Evolutionary conservation across 495 filamentous ascomycete species (phyloP), one percentile per base, ranked within the genome.

Genomic region (Penicillium lividum): DNA sequence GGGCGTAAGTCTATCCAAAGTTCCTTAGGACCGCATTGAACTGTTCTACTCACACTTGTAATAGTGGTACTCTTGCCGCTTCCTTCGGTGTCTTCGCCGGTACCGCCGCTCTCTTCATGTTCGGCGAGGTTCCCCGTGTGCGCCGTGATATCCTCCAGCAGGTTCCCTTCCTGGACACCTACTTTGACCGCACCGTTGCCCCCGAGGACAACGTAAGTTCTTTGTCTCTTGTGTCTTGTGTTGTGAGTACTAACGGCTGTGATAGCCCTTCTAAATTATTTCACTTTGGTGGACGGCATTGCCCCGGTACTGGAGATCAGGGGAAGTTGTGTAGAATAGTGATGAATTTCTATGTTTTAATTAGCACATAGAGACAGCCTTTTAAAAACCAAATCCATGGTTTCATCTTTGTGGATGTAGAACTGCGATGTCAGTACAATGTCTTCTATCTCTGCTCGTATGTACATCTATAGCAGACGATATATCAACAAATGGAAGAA

Each of bases 121-220:
- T 91, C 74, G 80, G 84, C 53, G 87, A 87, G 52, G 78, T 91
- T 40, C 88, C 88, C 51, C 80, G 82, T 67, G 84, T 91, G 43
- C 73, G 82, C 67, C 81, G 74, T 59, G 88, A 91, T 72, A 86
- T 91, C 65, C 67, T 84, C 48, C 76, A 81, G 76, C 80, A 86
- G 76, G 62, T 88, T 36, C 86, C 86, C 44, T 70, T 85, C 61
- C 71, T 89, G 55, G 84, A 85, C 48, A 61, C 65, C 54, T 83
- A 83, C 73, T 87, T 79, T 60, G 72, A 82, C 62, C 77, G 79
- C 60, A 77, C 82, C 68, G 70, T 88, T 62, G 74, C 84, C 59
- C 78, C 86, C 40, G 84, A 86, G 75, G 86, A 89, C 75, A 88
- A 88, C 70, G 77, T 80, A 70, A 69, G 77, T 70, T n/a, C 2